Percentiles rank a stretch among this genome's conserved stretches.
These are phyloP conservation scores for Penicillium psychrofluorescens DNA, from an alignment of 495 filamentous ascomycete species.

Conservation along the genomic window DNA sequence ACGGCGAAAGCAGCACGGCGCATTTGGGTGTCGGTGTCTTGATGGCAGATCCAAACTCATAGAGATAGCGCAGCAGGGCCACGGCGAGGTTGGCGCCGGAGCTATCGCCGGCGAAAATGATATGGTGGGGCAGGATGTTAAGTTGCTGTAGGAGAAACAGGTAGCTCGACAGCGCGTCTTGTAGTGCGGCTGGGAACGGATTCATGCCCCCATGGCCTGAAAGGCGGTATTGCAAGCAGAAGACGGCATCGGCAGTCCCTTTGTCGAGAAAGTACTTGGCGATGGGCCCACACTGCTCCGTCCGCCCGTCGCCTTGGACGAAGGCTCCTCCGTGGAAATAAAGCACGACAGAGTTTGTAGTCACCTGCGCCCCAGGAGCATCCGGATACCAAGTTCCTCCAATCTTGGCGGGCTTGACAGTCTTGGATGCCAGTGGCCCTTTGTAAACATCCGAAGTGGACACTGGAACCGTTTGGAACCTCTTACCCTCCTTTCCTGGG, in stretches of 20 bases:
- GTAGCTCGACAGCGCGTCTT: slow-evolving; percentile 39
- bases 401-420: slow-evolving; percentile 17
- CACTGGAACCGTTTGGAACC: no score
- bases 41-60: no score
- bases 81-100: slow-evolving; percentile 35
- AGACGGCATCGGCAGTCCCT: slow-evolving; percentile 6
- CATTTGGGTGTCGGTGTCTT: no score
- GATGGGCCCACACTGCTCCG: slow-evolving; percentile 8
- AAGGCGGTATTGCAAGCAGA: slow-evolving; percentile 32
- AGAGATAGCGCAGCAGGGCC: slow-evolving; percentile 25
- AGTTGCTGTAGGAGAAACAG: slow-evolving; percentile 23
- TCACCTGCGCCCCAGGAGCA: background rate
- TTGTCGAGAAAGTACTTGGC: background rate
- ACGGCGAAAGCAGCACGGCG: no score
- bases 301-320: slow-evolving; percentile 20
- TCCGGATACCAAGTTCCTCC: slow-evolving; percentile 30
- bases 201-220: slow-evolving; percentile 16
- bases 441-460: no score
- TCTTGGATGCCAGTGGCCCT: no score
- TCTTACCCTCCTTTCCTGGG: no score
- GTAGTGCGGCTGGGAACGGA: slow-evolving; percentile 36
- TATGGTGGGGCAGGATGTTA: slow-evolving; percentile 18
- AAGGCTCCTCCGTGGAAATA: slow-evolving; percentile 48
- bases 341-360: slow-evolving; percentile 23
- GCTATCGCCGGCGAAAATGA: slow-evolving; percentile 38